Evolutionary conservation across 495 filamentous ascomycete species (phyloP).

Genomic region (Bacidia rubella): DNA sequence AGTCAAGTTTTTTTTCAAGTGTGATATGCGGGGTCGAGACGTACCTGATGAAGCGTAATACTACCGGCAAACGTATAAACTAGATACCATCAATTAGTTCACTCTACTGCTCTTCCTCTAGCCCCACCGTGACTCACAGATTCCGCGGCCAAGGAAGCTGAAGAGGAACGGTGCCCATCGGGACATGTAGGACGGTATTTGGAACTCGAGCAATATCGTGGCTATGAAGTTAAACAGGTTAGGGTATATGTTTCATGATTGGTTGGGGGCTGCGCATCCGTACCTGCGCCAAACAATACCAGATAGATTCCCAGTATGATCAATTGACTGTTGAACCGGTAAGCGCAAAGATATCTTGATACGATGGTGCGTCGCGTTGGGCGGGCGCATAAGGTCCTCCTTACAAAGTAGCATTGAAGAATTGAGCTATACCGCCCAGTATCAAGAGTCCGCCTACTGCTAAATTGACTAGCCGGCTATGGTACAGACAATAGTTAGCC

Average conservation of each 20-base stretch:
- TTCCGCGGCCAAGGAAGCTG: conserved; percentile 86
- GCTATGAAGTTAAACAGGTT: conserved; percentile 25
- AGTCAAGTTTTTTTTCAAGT: not conserved
- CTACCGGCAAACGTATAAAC: conserved; percentile 93
- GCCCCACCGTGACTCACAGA: conserved; percentile 51
- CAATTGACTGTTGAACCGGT: conserved; percentile 16
- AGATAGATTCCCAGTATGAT: conserved; percentile 75
- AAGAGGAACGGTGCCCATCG: conserved; percentile 96
- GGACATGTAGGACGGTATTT: conserved; percentile 83
- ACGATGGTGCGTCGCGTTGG: not conserved
- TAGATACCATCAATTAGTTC: conserved; percentile 25
- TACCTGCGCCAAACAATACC: conserved; percentile 80
- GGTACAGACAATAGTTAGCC: conserved; percentile 1
- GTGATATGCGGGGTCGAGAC: not conserved
- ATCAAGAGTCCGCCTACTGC: conserved; percentile 79
- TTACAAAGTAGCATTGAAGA: conserved; percentile 51
- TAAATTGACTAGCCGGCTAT: conserved; percentile 86
- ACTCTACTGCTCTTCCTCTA: not conserved
- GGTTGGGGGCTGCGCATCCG: conserved; percentile 16
- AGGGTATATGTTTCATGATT: not conserved
- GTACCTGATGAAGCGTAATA: conserved; percentile 4
- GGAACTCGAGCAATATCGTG: conserved; percentile 64
- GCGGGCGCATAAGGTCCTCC: conserved; percentile 14
- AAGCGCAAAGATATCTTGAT: not conserved
- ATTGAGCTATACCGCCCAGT: conserved; percentile 78